A percentile compares a stretch with the other conserved stretches of the same genome.
Conservation (phyloP, 108 stramenopile species). For the Cyclotella atomus region DNA sequence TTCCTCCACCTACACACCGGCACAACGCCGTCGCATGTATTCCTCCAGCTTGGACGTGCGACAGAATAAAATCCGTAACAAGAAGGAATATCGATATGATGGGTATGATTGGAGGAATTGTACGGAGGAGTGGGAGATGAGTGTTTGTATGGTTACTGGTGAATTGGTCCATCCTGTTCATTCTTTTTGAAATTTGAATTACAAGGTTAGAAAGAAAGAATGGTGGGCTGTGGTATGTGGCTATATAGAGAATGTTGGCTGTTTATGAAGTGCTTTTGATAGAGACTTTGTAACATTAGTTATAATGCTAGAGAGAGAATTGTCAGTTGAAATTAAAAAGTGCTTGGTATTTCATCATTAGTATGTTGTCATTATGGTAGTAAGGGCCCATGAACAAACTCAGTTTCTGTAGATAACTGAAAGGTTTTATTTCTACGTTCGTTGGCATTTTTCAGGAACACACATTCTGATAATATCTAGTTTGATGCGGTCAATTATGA, state of each 20-base stretch:
- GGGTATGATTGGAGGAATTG: conserved; percentile 42
- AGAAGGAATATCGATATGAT: conserved; percentile 43
- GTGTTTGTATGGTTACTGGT: conserved; percentile 38
- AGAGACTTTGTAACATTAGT: conserved; percentile 7
- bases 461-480: too few species aligned
- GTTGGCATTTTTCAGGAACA: too few species aligned
- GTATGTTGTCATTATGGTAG: too few species aligned
- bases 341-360: too few species aligned
- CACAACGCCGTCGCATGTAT: conserved; percentile 38
- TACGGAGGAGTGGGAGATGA: conserved; percentile 53
- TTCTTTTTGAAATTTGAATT: neutral
- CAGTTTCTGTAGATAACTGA: too few species aligned
- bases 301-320: too few species aligned
- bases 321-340: too few species aligned
- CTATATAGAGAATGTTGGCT: neutral
- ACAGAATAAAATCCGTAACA: conserved; percentile 34
- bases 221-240: neutral
- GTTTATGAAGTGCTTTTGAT: neutral
- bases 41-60: conserved; percentile 28
- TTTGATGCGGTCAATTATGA: too few species aligned
- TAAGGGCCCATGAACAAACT: too few species aligned
- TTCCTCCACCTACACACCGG: conserved; percentile 14
- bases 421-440: too few species aligned
- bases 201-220: neutral
- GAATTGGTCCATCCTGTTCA: conserved; percentile 43